Evolutionary conservation across 129 eudicot genomes (phyloP).

Genomic region (Oenanthe sinensis): DNA sequence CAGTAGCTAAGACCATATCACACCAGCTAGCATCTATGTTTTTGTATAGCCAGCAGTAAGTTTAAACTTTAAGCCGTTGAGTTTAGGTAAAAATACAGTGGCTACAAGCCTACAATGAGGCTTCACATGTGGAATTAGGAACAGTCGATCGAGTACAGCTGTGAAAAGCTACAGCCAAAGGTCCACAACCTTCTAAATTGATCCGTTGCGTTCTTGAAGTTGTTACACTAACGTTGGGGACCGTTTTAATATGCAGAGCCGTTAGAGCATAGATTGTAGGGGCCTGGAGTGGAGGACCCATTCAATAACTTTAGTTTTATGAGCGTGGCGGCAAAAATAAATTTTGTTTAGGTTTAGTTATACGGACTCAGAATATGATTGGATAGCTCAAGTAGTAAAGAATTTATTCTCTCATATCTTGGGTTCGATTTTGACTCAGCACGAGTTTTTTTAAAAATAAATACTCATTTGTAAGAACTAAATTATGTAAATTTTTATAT

Average conservation of each 20-base stretch:
- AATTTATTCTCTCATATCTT: no score
- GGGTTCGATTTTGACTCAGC: no score
- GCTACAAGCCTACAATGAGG: background rate
- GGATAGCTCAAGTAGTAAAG: no score
- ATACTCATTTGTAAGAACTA: no score
- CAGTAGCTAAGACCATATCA: no score
- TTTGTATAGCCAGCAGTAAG: no score
- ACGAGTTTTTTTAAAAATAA: no score
- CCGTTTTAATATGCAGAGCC: background rate
- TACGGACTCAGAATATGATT: no score
- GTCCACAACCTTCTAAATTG: no score
- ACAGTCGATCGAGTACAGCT: background rate
- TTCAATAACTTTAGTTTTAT: background rate
- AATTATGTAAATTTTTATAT: no score
- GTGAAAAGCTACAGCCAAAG: background rate
- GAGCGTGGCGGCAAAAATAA: background rate
- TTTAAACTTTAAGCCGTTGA: background rate
- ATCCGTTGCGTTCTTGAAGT: background rate
- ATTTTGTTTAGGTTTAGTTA: no score
- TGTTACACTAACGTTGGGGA: background rate
- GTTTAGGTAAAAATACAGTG: background rate
- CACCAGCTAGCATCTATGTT: no score
- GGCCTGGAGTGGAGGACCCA: background rate
- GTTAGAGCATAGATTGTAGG: background rate
- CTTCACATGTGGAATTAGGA: background rate